Conservation (phyloP, 768 basidiomycete species). For the Agaricus sinodeliciosus region DNA sequence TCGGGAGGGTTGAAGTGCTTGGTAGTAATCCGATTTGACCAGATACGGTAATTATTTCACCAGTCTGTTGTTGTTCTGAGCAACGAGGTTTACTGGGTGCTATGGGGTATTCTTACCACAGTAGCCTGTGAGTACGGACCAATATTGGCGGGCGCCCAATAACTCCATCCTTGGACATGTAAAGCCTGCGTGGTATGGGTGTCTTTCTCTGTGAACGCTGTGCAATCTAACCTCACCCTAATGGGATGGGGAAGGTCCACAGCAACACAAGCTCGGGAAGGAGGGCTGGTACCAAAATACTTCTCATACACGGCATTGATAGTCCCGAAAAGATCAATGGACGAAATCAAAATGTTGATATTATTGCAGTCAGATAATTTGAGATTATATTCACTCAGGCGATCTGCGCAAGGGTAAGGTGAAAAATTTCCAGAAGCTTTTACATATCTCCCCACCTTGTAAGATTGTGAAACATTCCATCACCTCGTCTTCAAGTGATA, state of each 20-base stretch:
- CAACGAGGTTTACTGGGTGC: neutral
- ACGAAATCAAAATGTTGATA: conserved; percentile 78
- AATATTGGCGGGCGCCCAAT: conserved; percentile 99
- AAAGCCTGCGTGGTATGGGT: conserved; percentile 57
- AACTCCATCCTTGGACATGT: conserved; percentile 94
- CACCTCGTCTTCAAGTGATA: conserved; percentile 68
- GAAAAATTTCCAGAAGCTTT: neutral
- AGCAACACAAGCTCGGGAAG: conserved; percentile 90
- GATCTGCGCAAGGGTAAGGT: conserved; percentile 30
- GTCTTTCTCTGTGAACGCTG: conserved; percentile 52
- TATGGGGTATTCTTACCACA: conserved; percentile 35
- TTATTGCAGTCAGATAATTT: conserved; percentile 56
- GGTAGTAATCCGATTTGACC: conserved; percentile 95
- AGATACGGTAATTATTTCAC: conserved; percentile 77
- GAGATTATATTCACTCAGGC: conserved; percentile 43
- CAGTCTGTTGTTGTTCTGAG: conserved; percentile 40
- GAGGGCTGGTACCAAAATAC: conserved; percentile 88
- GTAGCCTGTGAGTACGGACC: conserved; percentile 97
- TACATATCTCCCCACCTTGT: conserved; percentile 37
- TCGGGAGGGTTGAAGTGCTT: conserved; percentile 58
- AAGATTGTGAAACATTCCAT: conserved; percentile 57
- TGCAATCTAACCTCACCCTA: conserved; percentile 67
- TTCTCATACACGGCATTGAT: conserved; percentile 76
- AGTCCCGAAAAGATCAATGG: conserved; percentile 70
- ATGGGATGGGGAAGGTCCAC: conserved; percentile 55